A percentile compares a stretch with the other conserved stretches of the same genome.
Conservation (phyloP, 2,329 filamentous ascomycete species). For the Magnaporthiopsis rhizophila region DNA sequence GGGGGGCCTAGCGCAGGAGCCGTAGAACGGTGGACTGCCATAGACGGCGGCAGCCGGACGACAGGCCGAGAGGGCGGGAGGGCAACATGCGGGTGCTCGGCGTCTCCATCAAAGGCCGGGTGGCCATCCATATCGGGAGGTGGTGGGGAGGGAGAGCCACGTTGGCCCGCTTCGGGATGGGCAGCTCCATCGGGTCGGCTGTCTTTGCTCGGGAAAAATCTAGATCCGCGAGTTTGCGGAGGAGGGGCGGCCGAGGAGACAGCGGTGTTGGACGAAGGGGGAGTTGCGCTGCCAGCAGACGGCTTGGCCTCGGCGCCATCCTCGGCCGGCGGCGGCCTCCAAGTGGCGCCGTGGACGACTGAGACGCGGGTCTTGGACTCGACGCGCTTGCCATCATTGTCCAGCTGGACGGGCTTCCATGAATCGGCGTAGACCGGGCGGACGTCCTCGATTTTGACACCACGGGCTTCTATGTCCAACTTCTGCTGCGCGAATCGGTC, state of each 20-base stretch:
- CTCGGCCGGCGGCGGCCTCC: constrained; percentile 13
- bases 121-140: constrained; percentile 64
- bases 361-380: constrained; percentile 20
- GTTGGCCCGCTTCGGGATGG: constrained; percentile 30
- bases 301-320: constrained; percentile 3
- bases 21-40: not conserved
- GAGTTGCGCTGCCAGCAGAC: not conserved
- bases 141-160: constrained; percentile 59
- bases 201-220: constrained; percentile 55
- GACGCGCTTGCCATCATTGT: constrained; percentile 27
- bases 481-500: constrained; percentile 33
- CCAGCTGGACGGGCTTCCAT: constrained; percentile 38
- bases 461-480: constrained; percentile 35
- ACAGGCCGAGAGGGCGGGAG: constrained; percentile 64
- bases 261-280: not conserved
- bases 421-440: constrained; percentile 44
- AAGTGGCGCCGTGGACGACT: constrained; percentile 16
- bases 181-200: constrained; percentile 30
- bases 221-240: constrained; percentile 40
- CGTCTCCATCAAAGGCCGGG: constrained; percentile 63
- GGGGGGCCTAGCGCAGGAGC: not conserved
- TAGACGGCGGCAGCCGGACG: constrained; percentile 60
- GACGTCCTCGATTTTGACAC: constrained; percentile 33
- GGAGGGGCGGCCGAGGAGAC: constrained; percentile 24
- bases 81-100: constrained; percentile 57